A percentile compares a stretch with the other conserved stretches of the same genome.
Conservation (phyloP, 2,329 filamentous ascomycete species). For the Pleoardoris graminearum region DNA sequence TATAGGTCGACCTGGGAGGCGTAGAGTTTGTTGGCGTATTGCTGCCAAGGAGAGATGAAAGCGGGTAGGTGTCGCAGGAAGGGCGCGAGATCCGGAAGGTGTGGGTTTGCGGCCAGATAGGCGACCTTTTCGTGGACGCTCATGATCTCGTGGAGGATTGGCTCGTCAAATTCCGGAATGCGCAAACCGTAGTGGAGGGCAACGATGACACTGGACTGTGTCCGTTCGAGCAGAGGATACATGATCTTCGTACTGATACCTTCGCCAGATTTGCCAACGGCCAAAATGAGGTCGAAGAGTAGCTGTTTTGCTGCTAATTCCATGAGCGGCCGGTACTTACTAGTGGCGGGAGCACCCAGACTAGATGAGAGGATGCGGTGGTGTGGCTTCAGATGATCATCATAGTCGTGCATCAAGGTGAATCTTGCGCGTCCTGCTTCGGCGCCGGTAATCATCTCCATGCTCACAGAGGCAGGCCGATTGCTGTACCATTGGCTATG, state of each 20-base stretch:
- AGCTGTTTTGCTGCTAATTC: conserved; percentile 1
- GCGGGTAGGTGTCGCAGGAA: neutral
- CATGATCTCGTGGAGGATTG: neutral
- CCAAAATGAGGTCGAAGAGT: neutral
- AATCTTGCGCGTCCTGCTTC: neutral
- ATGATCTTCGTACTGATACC: neutral
- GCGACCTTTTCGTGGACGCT: neutral
- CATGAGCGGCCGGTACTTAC: neutral
- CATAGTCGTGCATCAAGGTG: conserved; percentile 4
- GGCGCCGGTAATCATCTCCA: conserved; percentile 1
- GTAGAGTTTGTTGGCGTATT: neutral
- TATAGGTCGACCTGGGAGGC: neutral
- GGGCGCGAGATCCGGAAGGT: neutral
- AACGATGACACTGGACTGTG: conserved; percentile 1
- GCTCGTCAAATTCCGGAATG: neutral
- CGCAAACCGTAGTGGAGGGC: conserved; percentile 1
- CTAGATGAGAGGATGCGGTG: neutral
- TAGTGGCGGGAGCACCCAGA: neutral
- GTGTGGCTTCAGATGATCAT: conserved; percentile 1
- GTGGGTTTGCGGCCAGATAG: neutral
- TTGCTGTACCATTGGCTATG: conserved; percentile 4
- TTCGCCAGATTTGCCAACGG: neutral
- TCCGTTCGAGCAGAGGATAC: neutral
- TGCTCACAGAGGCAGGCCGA: neutral
- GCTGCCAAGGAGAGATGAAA: neutral